A percentile compares a stretch with the other conserved stretches of the same genome.
Evolutionary conservation across 768 basidiomycete genomes (phyloP).

Genomic region (Psilocybe sp.): DNA sequence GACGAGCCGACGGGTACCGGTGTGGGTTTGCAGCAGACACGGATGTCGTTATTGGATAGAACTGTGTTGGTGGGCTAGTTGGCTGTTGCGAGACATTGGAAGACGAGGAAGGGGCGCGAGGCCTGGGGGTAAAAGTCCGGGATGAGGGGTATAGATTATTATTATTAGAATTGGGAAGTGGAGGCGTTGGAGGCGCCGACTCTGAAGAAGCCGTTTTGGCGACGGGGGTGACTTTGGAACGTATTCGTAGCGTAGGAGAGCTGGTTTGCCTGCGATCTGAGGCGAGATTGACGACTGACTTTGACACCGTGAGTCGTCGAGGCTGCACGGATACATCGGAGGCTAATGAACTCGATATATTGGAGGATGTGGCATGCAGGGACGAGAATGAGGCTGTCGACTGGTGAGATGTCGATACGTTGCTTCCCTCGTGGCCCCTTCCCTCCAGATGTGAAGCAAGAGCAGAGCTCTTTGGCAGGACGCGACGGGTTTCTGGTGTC

Average conservation of each 20-base stretch:
- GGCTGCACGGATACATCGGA: slow-evolving; percentile 2
- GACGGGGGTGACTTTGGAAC: slow-evolving; percentile 57
- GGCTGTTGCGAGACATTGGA: slow-evolving; percentile 38
- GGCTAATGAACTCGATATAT: too few relatives aligned
- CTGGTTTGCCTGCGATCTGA: slow-evolving; percentile 13
- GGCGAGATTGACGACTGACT: slow-evolving; percentile 14
- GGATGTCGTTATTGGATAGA: slow-evolving; percentile 59
- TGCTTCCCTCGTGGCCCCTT: too few relatives aligned
- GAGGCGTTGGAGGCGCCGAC: slow-evolving; percentile 12
- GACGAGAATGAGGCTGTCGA: slow-evolving; percentile 36
- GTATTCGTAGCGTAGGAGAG: slow-evolving; percentile 42
- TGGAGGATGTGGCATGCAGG: slow-evolving; percentile 18
- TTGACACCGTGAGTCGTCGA: slow-evolving; percentile 13
- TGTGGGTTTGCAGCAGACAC: slow-evolving; percentile 58
- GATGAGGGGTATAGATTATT: slow-evolving; percentile 9
- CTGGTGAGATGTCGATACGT: slow-evolving; percentile 23
- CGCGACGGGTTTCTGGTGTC: slow-evolving; percentile 28
- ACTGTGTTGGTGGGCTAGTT: slow-evolving; percentile 24
- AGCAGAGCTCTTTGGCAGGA: too few relatives aligned
- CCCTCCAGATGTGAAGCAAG: too few relatives aligned
- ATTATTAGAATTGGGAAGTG: slow-evolving; percentile 1
- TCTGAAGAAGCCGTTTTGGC: slow-evolving; percentile 29
- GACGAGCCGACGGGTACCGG: slow-evolving; percentile 34
- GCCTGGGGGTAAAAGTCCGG: slow-evolving; percentile 24
- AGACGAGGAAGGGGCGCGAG: slow-evolving; percentile 10